A percentile compares a stretch with the other conserved stretches of the same genome.
phyloP scores from a whole-genome alignment of 2,329 filamentous ascomycete species.

The Fusarium tupiense region DNA sequence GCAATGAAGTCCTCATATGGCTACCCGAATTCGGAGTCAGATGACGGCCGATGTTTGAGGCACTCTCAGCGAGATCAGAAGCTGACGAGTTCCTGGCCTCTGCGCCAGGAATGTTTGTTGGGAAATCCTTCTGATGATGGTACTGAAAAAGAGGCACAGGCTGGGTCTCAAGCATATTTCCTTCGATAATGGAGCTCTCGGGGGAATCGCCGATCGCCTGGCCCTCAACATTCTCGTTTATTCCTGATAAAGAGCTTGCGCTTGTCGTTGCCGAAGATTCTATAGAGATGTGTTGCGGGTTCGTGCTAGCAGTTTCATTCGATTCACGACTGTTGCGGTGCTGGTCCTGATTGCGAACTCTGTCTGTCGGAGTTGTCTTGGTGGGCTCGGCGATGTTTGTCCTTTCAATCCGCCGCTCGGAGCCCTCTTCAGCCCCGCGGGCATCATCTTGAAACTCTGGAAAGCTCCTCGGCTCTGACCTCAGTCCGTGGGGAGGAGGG shows the following conservation, averaged over 20 bases:
- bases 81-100: constrained; percentile 59
- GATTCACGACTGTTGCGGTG: constrained; percentile 64
- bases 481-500: constrained; percentile 43
- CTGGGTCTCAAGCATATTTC: constrained; percentile 52
- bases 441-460: constrained; percentile 20
- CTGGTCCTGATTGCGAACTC: constrained; percentile 48
- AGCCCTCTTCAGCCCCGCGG: constrained; percentile 1
- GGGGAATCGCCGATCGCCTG: constrained; percentile 57
- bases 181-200: constrained; percentile 62
- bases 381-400: constrained; percentile 38
- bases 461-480: constrained; percentile 13
- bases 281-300: constrained; percentile 58
- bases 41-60: constrained; percentile 66
- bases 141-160: constrained; percentile 69
- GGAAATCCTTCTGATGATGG: constrained; percentile 65
- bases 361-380: constrained; percentile 47
- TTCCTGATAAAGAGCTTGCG: constrained; percentile 64
- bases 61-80: constrained; percentile 62
- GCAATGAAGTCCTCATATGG: constrained; percentile 66
- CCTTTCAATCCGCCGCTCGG: constrained; percentile 11
- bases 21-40: constrained; percentile 67
- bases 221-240: constrained; percentile 58
- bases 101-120: constrained; percentile 54
- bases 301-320: constrained; percentile 60
- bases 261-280: constrained; percentile 66